Conservation (phyloP, 2,329 filamentous ascomycete species). For the Alternaria sp. region DNA sequence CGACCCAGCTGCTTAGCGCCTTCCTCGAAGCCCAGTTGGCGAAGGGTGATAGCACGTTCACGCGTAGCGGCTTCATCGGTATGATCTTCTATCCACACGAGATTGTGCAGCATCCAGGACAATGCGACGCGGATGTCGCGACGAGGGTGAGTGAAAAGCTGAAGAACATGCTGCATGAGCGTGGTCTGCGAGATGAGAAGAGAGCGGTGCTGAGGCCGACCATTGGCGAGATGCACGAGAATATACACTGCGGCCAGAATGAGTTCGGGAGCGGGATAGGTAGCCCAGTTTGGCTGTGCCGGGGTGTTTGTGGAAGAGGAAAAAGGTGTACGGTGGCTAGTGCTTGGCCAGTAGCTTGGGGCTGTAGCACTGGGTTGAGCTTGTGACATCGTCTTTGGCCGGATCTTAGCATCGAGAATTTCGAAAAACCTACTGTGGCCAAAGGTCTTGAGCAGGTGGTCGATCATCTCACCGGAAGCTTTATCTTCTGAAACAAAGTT, state of each 20-base stretch:
- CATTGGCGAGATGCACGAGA: constrained; percentile 86
- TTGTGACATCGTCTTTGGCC: constrained; percentile 50
- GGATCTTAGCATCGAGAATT: constrained; percentile 79
- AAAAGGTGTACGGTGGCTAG: constrained; percentile 66
- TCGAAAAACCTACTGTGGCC: constrained; percentile 80
- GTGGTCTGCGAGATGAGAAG: constrained; percentile 70
- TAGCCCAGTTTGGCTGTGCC: constrained; percentile 53
- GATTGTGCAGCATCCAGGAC: constrained; percentile 84
- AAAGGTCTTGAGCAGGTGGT: constrained; percentile 77
- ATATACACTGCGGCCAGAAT: constrained; percentile 80
- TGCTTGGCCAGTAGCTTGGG: constrained; percentile 57
- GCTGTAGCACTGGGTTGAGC: constrained; percentile 18
- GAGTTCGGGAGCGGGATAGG: constrained; percentile 62
- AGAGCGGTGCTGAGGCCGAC: constrained; percentile 77
- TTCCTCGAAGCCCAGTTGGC: constrained; percentile 72
- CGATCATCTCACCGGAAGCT: constrained; percentile 72
- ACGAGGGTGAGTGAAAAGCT: constrained; percentile 75
- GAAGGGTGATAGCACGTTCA: constrained; percentile 71
- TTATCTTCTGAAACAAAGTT: constrained; percentile 79
- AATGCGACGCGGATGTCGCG: constrained; percentile 77
- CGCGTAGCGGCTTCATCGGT: constrained; percentile 69
- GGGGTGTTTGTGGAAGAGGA: constrained; percentile 34
- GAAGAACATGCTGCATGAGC: constrained; percentile 73
- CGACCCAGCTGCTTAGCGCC: constrained; percentile 66
- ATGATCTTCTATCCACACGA: constrained; percentile 81